Percentiles rank a stretch among this genome's conserved stretches.
Conservation (phyloP, 768 basidiomycete species). For the Pisolithus sp. region DNA sequence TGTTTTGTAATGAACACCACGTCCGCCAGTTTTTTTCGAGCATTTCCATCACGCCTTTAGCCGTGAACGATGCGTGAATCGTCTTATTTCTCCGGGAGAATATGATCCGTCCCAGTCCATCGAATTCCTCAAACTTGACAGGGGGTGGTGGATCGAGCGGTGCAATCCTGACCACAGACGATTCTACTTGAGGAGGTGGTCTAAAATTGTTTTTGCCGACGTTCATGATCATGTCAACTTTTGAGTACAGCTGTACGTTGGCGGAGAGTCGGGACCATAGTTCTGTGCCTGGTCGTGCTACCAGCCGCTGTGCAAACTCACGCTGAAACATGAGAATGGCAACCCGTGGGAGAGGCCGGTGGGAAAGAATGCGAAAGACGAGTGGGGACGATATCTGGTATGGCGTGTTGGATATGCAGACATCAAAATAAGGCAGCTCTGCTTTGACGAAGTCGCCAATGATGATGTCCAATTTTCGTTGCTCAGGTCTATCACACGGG, state of each 20-base stretch:
- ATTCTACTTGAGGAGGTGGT: constrained; percentile 92
- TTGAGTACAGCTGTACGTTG: constrained; percentile 96
- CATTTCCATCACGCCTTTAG: constrained; percentile 93
- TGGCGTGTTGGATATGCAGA: constrained; percentile 98
- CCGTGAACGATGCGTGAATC: constrained; percentile 82
- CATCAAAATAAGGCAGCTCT: constrained; percentile 97
- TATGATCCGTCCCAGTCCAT: constrained; percentile 86
- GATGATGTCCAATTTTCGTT: constrained; percentile 89
- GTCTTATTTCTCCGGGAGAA: constrained; percentile 90
- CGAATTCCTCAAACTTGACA: constrained; percentile 94
- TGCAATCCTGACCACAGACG: constrained; percentile 82
- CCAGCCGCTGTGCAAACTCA: constrained; percentile 91
- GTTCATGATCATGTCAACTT: constrained; percentile 93
- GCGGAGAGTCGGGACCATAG: constrained; percentile 94
- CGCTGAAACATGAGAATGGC: constrained; percentile 99
- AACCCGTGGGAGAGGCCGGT: constrained; percentile 88
- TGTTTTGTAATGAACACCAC: constrained; percentile 78
- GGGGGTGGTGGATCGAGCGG: constrained; percentile 95
- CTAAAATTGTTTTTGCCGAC: constrained; percentile 97
- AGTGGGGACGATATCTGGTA: constrained; percentile 99
- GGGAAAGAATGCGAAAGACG: constrained; percentile 93
- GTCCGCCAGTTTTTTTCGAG: constrained; percentile 90
- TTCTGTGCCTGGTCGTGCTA: constrained; percentile 74
- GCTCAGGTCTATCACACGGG: constrained; percentile 68
- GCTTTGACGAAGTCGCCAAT: constrained; percentile 98